Evolutionary conservation across 2,329 filamentous ascomycete genomes (phyloP), one percentile per base, ranked within the genome.

Genomic region (Alternaria dauci): DNA sequence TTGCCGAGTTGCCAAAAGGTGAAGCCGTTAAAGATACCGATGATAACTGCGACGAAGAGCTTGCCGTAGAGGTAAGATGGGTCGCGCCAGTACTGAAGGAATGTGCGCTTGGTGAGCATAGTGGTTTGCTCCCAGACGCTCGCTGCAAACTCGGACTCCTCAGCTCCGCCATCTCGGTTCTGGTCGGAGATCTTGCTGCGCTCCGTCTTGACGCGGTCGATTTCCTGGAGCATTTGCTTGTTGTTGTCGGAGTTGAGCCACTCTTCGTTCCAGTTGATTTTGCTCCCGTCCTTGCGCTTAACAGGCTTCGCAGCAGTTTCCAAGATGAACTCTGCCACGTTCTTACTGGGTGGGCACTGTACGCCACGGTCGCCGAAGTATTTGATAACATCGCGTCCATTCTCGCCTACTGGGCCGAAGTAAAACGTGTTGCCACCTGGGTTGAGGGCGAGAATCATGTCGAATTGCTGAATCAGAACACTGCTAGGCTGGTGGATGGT

Each of bases 1-100:
- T 88, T 82, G 2, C 88, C 89, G 3, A 92, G 84, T 68, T 89
- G 82, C 82, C 85, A 93, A 80, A 92, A 93, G 4, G 90, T 92
- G 79, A 92, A 93, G 23, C 89, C 90, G 78, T 92, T 92, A 83
- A 93, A 92, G 75, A 93, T 87, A 16, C 89, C 91, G 44, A 91
- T 83, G 62, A 92, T 85, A 59, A 92, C 86, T 4, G 88, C 84
- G 34, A 89, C 85, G 77, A 93, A 93, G 26, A 94, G 80, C 73
- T 92, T 93, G 60, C 89, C 88, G 76, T 93, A 93, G 56, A 92
- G 81, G 76, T 94, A 94, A 1, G 87, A 88, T 0, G 91, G 89
- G 63, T 92, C 88, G 14, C 91, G 85, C 90, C 90, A 93, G 79
- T 93, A 89, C 67, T 92, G 87, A 4, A 81, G 81, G 77, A 93